Conservation (phyloP, 176 grass and related monocot species). For the Eleusine coracana region DNA sequence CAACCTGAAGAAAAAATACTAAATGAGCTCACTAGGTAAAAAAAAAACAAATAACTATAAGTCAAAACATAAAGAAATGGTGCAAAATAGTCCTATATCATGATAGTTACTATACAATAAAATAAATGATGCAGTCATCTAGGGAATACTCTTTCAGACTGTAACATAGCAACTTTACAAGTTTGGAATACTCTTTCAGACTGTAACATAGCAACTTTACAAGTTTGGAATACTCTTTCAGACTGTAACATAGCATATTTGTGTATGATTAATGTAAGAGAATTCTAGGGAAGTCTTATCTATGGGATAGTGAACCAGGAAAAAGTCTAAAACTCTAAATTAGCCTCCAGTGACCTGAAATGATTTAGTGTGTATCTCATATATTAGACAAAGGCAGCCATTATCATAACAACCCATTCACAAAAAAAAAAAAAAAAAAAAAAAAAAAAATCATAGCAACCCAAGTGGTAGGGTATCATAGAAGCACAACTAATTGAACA, state of each 20-base stretch:
- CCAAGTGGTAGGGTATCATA: too few relatives aligned
- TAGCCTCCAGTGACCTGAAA: too few relatives aligned
- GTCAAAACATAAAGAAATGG: neutral
- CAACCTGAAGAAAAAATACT: conserved; percentile 54
- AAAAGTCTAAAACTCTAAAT: too few relatives aligned
- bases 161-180: neutral
- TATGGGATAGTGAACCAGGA: too few relatives aligned
- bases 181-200: neutral
- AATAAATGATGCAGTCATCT: neutral
- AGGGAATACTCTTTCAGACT: neutral
- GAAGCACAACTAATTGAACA: too few relatives aligned
- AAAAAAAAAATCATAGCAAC: too few relatives aligned
- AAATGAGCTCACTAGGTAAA: neutral
- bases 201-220: neutral
- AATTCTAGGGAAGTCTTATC: neutral
- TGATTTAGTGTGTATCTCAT: too few relatives aligned
- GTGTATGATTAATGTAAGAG: neutral
- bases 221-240: neutral
- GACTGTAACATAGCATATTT: neutral
- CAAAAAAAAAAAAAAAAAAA: too few relatives aligned
- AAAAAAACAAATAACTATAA: too few relatives aligned
- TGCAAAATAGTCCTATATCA: neutral
- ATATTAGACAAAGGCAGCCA: too few relatives aligned
- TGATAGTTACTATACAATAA: neutral
- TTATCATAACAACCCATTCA: too few relatives aligned